These are phyloP conservation scores for Aquanectria penicillioides DNA, from an alignment of 2,329 filamentous ascomycete species.

Conservation along the genomic window DNA sequence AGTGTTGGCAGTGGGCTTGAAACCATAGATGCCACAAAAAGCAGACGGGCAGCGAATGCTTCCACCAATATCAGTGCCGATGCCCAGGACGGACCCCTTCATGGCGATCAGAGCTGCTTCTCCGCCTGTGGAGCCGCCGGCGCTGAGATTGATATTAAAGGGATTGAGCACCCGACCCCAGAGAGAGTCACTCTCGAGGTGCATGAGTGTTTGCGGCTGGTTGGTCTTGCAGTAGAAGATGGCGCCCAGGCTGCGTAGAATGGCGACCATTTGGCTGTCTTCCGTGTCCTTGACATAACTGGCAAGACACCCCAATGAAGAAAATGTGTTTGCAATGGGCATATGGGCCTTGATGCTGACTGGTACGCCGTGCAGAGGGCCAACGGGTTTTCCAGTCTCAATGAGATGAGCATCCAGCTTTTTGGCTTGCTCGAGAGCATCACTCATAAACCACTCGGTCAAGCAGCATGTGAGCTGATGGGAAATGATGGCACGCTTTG, in stretches of 20 bases:
- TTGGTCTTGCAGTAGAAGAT: conserved; percentile 62
- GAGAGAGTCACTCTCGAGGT: conserved; percentile 67
- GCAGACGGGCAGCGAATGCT: conserved; percentile 44
- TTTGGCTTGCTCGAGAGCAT: conserved; percentile 54
- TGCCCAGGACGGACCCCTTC: conserved; percentile 49
- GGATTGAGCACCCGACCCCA: conserved; percentile 71
- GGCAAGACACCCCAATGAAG: conserved; percentile 62
- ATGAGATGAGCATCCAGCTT: conserved; percentile 54
- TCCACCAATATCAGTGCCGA: conserved; percentile 53
- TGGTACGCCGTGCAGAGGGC: conserved; percentile 38
- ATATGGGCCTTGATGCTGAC: conserved; percentile 60
- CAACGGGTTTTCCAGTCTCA: conserved; percentile 43
- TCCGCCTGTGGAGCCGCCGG: conserved; percentile 72
- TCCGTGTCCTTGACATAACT: conserved; percentile 58
- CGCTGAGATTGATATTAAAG: conserved; percentile 64
- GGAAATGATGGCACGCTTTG: conserved; percentile 61
- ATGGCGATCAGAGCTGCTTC: conserved; percentile 52
- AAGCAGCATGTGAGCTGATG: conserved; percentile 66
- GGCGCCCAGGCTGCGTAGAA: conserved; percentile 68
- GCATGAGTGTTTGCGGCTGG: conserved; percentile 65
- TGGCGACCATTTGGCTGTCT: conserved; percentile 66
- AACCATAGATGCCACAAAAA: conserved; percentile 43
- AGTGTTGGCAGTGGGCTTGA: conserved; percentile 34
- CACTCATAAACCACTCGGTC: conserved; percentile 61
- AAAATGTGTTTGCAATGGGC: conserved; percentile 60